Evolutionary conservation across 495 filamentous ascomycete genomes (phyloP).

Genomic region (Aspergillus leporis): DNA sequence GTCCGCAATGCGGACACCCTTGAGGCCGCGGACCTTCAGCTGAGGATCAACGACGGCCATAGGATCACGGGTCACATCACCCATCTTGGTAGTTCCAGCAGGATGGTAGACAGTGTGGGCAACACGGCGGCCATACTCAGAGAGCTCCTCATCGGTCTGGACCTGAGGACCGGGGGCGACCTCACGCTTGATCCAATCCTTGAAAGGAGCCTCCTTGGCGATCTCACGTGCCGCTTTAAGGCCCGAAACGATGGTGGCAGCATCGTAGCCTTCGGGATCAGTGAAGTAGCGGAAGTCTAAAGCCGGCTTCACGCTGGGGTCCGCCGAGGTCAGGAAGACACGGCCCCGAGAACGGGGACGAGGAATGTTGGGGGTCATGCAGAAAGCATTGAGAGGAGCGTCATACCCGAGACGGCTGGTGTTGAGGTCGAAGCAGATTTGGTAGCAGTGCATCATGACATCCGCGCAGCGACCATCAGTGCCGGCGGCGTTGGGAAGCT

Average conservation of each 20-base stretch:
- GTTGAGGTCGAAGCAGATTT: slow-evolving; percentile 79
- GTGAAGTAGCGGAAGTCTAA: slow-evolving; percentile 90
- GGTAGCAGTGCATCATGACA: slow-evolving; percentile 91
- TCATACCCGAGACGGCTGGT: slow-evolving; percentile 73
- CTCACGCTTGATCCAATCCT: slow-evolving; percentile 76
- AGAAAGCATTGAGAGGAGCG: slow-evolving; percentile 74
- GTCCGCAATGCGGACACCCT: slow-evolving; percentile 63
- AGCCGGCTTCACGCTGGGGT: slow-evolving; percentile 73
- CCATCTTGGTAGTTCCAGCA: slow-evolving; percentile 86
- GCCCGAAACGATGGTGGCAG: slow-evolving; percentile 77
- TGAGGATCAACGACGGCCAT: slow-evolving; percentile 65
- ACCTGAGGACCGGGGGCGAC: slow-evolving; percentile 71
- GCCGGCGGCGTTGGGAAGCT: slow-evolving; percentile 61
- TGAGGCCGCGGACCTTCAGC: slow-evolving; percentile 57
- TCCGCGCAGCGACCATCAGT: slow-evolving; percentile 70
- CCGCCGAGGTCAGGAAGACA: slow-evolving; percentile 68
- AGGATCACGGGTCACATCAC: slow-evolving; percentile 59
- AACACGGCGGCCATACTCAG: slow-evolving; percentile 70
- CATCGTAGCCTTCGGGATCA: slow-evolving; percentile 80
- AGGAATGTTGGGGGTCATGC: slow-evolving; percentile 90
- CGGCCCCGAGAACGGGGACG: slow-evolving; percentile 73
- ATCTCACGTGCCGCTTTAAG: slow-evolving; percentile 70
- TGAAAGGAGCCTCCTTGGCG: slow-evolving; percentile 71
- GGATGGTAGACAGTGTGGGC: slow-evolving; percentile 89
- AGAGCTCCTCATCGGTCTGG: slow-evolving; percentile 68